phyloP scores from a whole-genome alignment of 495 filamentous ascomycete species.

The Lepraria neglecta region DNA sequence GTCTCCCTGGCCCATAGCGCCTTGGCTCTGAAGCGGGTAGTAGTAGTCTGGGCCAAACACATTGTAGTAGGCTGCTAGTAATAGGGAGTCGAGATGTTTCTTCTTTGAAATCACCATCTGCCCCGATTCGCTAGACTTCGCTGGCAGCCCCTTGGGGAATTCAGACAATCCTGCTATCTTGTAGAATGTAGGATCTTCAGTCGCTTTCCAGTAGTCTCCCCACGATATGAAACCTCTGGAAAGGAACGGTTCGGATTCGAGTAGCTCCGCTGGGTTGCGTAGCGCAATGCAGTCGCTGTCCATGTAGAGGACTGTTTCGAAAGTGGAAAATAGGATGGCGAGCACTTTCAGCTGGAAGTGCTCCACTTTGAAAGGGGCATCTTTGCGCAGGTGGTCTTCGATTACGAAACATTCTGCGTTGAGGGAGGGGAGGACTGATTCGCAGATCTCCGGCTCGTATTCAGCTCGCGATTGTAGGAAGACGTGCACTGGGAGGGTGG shows the following conservation, averaged over 20 bases:
- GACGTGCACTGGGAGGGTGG: conserved; percentile 53
- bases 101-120: conserved; percentile 52
- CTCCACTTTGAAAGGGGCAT: conserved; percentile 28
- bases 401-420: conserved; percentile 49
- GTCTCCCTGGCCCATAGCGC: conserved; percentile 54
- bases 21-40: conserved; percentile 52
- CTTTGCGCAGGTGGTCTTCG: conserved; percentile 37
- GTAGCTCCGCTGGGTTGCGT: conserved; percentile 45
- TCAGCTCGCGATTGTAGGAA: conserved; percentile 47
- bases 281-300: conserved; percentile 55
- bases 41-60: conserved; percentile 53
- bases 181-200: conserved; percentile 49
- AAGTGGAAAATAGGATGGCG: conserved; percentile 55
- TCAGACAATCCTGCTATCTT: conserved; percentile 44
- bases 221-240: conserved; percentile 51
- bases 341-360: conserved; percentile 57
- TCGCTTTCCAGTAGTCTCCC: conserved; percentile 52
- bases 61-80: conserved; percentile 60
- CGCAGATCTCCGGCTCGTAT: conserved; percentile 49
- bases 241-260: conserved; percentile 46
- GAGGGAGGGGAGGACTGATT: conserved; percentile 43
- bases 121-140: conserved; percentile 50
- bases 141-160: conserved; percentile 36
- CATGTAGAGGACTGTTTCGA: conserved; percentile 56
- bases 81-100: conserved; percentile 45